Percentiles rank a stretch among this genome's conserved stretches.
Conservation (phyloP, 257 asterid genomes). For the Cynanchum wilfordii region DNA sequence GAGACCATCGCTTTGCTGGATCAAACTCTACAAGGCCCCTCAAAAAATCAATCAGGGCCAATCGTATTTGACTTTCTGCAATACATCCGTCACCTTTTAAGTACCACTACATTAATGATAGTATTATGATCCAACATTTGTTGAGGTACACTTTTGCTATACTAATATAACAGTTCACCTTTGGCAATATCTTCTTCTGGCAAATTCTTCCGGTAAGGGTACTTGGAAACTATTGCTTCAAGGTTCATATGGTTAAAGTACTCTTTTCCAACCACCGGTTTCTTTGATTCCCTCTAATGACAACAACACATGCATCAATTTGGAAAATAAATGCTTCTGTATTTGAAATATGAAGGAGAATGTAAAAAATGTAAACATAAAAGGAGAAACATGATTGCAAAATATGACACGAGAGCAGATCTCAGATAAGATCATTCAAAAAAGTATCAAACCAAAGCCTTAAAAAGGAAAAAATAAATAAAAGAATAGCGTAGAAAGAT, state of each 20-base stretch:
- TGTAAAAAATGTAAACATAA: neutral
- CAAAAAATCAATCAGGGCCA: conserved; percentile 87
- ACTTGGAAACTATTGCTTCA: conserved; percentile 73
- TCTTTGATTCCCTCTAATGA: conserved; percentile 77
- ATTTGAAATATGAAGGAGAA: neutral
- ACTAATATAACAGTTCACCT: conserved; percentile 47
- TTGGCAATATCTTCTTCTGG: conserved; percentile 59
- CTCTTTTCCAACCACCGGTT: conserved; percentile 92
- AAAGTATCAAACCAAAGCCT: neutral
- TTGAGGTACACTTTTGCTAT: conserved; percentile 13
- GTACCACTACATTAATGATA: neutral
- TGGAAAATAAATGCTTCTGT: neutral
- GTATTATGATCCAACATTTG: conserved; percentile 9
- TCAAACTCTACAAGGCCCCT: conserved; percentile 96
- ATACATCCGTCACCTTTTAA: conserved; percentile 11
- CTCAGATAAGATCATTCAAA: neutral
- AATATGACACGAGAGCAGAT: neutral
- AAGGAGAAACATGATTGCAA: neutral
- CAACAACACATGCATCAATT: conserved; percentile 9
- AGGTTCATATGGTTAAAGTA: conserved; percentile 85
- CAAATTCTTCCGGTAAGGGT: conserved; percentile 80
- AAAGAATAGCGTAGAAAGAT: neutral
- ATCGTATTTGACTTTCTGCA: conserved; percentile 75
- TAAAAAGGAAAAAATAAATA: neutral
- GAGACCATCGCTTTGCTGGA: conserved; percentile 98